Evolutionary conservation across 2,329 filamentous ascomycete genomes (phyloP).

Genomic region (Gnomoniopsis smithogilvyi): DNA sequence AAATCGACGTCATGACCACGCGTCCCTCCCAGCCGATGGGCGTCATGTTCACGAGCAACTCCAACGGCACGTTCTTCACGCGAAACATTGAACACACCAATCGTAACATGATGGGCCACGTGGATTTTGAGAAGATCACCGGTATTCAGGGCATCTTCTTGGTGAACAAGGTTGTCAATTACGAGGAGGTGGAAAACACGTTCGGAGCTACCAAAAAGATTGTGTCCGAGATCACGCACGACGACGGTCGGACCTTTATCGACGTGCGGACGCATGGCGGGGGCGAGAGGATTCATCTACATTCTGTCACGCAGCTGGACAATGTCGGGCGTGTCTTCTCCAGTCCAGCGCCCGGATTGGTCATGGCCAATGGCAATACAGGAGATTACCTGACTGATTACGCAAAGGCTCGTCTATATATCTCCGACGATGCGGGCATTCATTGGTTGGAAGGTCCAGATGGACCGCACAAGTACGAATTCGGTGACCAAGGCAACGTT

Average conservation of each 20-base stretch:
- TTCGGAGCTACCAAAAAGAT: slow-evolving; percentile 60
- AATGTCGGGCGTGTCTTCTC: slow-evolving; percentile 89
- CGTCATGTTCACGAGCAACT: slow-evolving; percentile 91
- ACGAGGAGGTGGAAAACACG: slow-evolving; percentile 64
- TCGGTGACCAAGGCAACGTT: slow-evolving; percentile 89
- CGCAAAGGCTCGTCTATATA: slow-evolving; percentile 72
- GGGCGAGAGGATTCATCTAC: slow-evolving; percentile 73
- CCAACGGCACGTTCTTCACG: slow-evolving; percentile 94
- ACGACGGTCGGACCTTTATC: slow-evolving; percentile 87
- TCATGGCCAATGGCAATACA: slow-evolving; percentile 92
- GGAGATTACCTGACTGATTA: slow-evolving; percentile 71
- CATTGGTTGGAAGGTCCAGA: slow-evolving; percentile 75
- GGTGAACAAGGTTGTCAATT: slow-evolving; percentile 87
- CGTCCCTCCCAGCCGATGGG: slow-evolving; percentile 70
- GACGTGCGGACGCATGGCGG: slow-evolving; percentile 57
- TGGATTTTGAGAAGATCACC: slow-evolving; percentile 93
- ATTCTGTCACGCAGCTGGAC: slow-evolving; percentile 82
- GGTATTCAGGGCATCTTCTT: slow-evolving; percentile 90
- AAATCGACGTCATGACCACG: slow-evolving; percentile 84
- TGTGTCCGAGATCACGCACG: slow-evolving; percentile 83
- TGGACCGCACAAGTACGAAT: slow-evolving; percentile 91
- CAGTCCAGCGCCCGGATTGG: slow-evolving; percentile 85
- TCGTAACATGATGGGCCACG: slow-evolving; percentile 68
- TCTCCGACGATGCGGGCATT: slow-evolving; percentile 87
- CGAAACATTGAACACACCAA: slow-evolving; percentile 92